A percentile compares a stretch with the other conserved stretches of the same genome.
These are phyloP conservation scores for Lagenidium sp. DNA, from an alignment of 352 stramenopile genomes.

Conservation along the genomic window DNA sequence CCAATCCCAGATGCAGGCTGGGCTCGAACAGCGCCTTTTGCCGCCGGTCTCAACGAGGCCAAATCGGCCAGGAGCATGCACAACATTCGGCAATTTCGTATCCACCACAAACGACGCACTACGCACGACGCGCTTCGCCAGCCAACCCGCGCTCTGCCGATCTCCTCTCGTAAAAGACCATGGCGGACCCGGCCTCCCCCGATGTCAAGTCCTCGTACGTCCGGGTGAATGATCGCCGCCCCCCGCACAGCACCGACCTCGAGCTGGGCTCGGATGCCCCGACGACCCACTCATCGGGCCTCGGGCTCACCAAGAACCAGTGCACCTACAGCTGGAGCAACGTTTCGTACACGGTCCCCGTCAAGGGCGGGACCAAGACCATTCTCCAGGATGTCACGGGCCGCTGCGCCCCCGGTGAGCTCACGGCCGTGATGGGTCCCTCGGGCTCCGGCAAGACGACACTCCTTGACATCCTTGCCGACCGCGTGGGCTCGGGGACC, in stretches of 20 bases:
- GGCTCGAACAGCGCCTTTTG: too few species aligned
- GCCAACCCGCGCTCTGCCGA: too few species aligned
- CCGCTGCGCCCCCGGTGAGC: constrained; percentile 19
- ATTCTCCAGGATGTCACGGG: constrained; percentile 30
- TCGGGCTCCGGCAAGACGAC: constrained; percentile 30
- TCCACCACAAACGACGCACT: too few species aligned
- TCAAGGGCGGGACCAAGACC: constrained; percentile 4
- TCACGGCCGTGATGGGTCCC: constrained; percentile 32
- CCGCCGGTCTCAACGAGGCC: too few species aligned
- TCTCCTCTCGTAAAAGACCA: constrained; percentile 2
- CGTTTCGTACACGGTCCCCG: constrained; percentile 12
- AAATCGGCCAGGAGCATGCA: too few species aligned
- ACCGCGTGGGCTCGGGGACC: constrained; percentile 35
- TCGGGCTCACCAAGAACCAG: constrained; percentile 10
- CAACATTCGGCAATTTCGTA: too few species aligned
- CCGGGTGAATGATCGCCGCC: constrained; percentile 6
- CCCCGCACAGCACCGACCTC: not conserved
- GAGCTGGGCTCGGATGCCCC: not conserved
- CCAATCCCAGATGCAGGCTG: too few species aligned
- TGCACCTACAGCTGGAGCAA: constrained; percentile 19
- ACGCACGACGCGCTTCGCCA: too few species aligned
- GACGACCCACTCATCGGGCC: not conserved
- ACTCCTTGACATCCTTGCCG: constrained; percentile 35
- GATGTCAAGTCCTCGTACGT: constrained; percentile 6
- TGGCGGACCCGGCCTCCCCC: constrained; percentile 3